Evolutionary conservation across 2,329 filamentous ascomycete genomes (phyloP).

Genomic region (Hymenoscyphus occultus): DNA sequence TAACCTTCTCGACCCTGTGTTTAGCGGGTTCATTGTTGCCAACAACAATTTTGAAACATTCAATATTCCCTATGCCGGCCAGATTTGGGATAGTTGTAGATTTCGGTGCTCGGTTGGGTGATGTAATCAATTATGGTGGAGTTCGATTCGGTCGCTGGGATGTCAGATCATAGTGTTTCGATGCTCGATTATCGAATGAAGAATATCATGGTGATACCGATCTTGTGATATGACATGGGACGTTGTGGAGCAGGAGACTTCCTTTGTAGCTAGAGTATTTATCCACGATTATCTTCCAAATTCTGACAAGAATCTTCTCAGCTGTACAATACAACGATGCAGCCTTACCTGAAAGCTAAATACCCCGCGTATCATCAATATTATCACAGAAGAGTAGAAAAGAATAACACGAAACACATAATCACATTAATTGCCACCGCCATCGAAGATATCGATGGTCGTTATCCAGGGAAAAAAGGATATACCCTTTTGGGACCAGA

Average conservation of each 20-base stretch:
- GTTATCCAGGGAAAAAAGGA: not conserved
- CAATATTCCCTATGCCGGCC: conserved; percentile 6
- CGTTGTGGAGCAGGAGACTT: conserved; percentile 4
- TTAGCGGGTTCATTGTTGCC: not conserved
- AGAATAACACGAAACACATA: not conserved
- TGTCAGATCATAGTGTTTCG: not conserved
- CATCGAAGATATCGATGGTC: not conserved
- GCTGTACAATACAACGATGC: not conserved
- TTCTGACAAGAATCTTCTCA: not conserved
- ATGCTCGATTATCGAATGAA: too few species aligned
- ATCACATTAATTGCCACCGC: not conserved
- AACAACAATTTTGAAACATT: conserved; percentile 1
- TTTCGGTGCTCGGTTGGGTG: not conserved
- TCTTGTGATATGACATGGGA: not conserved
- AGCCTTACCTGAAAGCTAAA: not conserved
- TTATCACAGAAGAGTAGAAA: not conserved
- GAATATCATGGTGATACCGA: not conserved
- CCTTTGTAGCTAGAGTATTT: not conserved
- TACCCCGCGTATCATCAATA: not conserved
- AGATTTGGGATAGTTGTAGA: conserved; percentile 1
- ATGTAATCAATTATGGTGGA: not conserved
- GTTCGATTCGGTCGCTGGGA: not conserved
- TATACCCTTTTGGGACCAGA: not conserved
- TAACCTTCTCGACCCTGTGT: not conserved
- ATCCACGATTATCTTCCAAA: not conserved